These are phyloP conservation scores for Dillenia suffruticosa DNA, from an alignment of 164 flowering plant species.

Conservation along the genomic window DNA sequence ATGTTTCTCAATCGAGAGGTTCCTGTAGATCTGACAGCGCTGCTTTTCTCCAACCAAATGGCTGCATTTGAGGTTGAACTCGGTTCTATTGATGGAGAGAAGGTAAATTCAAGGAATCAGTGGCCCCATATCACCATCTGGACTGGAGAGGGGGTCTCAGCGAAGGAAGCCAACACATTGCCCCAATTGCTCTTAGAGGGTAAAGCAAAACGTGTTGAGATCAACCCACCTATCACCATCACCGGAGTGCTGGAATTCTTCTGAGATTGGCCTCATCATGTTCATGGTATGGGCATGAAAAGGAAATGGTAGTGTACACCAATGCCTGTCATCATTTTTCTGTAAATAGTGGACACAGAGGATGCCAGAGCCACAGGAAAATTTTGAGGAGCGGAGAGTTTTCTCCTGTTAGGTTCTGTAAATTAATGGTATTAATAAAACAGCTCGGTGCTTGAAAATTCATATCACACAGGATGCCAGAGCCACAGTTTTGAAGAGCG, in stretches of 20 bases:
- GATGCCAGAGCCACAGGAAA: too few relatives aligned
- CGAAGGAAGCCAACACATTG: constrained; percentile 75
- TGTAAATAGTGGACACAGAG: too few relatives aligned
- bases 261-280: constrained; percentile 5
- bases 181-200: constrained; percentile 62
- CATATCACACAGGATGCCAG: too few relatives aligned
- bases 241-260: constrained; percentile 28
- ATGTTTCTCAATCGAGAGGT: constrained; percentile 44
- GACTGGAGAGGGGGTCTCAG: constrained; percentile 66
- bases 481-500: too few relatives aligned
- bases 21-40: constrained; percentile 58
- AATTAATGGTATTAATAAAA: too few relatives aligned
- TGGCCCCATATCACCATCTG: constrained; percentile 97
- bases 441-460: too few relatives aligned
- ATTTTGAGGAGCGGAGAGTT: too few relatives aligned
- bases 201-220: constrained; percentile 63
- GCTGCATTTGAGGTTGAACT: constrained; percentile 70
- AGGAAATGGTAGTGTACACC: too few relatives aligned
- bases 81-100: constrained; percentile 75
- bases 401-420: too few relatives aligned
- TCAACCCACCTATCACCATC: constrained; percentile 46
- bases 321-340: too few relatives aligned
- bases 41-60: constrained; percentile 60
- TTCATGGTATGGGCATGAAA: too few relatives aligned
- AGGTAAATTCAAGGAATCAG: constrained; percentile 54